Evolutionary conservation across 257 asterid genomes (phyloP).

Genomic region (Penstemon newberryi): DNA sequence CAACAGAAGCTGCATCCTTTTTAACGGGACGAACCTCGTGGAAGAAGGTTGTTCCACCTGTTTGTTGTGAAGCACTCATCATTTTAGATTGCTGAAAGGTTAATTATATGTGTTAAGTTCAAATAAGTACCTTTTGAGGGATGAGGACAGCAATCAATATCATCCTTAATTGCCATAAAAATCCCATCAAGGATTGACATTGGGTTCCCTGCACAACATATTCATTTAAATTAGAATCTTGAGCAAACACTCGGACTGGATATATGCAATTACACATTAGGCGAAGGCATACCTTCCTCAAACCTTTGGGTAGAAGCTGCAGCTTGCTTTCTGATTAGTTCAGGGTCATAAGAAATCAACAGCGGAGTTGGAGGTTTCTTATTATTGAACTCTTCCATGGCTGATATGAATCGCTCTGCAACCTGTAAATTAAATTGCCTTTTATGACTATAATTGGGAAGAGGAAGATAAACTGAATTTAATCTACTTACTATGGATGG

Average conservation of each 20-base stretch:
- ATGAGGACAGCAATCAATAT: slow-evolving; percentile 86
- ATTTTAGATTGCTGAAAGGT: slow-evolving; percentile 14
- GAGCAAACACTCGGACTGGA: slow-evolving; percentile 3
- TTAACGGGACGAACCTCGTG: slow-evolving; percentile 75
- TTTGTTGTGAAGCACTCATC: slow-evolving; percentile 32
- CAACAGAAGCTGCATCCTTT: slow-evolving; percentile 74
- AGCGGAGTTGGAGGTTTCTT: slow-evolving; percentile 70
- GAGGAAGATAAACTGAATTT: slow-evolving; percentile 19
- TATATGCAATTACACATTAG: slow-evolving; percentile 13
- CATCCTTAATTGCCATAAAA: slow-evolving; percentile 94
- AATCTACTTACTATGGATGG: slow-evolving; percentile 75
- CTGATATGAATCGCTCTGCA: slow-evolving; percentile 87
- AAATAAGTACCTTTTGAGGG: slow-evolving; percentile 68
- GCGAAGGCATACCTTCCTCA: slow-evolving; percentile 65
- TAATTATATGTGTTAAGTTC: slow-evolving; percentile 15
- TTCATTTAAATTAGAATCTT: slow-evolving; percentile 26
- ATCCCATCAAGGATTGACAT: slow-evolving; percentile 88
- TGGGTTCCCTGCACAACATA: slow-evolving; percentile 65
- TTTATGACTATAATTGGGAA: slow-evolving; percentile 17
- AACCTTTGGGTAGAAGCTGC: slow-evolving; percentile 90
- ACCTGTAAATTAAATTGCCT: slow-evolving; percentile 45
- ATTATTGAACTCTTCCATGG: slow-evolving; percentile 71
- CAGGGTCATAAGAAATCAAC: slow-evolving; percentile 78
- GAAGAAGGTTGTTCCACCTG: slow-evolving; percentile 91
- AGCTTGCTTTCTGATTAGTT: slow-evolving; percentile 84